Percentiles rank a stretch among this genome's conserved stretches.
phyloP scores from a whole-genome alignment of 768 basidiomycete genomes.

The Xerocomus potaroensis region DNA sequence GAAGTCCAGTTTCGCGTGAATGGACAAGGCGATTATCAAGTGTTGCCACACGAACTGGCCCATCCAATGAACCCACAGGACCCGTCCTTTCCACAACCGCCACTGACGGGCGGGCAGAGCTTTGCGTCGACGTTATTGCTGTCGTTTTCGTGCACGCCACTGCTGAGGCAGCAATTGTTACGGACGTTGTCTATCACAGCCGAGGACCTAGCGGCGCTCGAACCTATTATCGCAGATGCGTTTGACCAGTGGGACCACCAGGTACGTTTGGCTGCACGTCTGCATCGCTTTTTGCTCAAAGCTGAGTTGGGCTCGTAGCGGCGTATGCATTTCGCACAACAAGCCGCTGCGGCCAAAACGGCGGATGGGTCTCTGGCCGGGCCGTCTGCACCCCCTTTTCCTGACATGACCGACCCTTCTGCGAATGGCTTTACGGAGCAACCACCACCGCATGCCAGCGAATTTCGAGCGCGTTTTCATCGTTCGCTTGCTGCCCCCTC shows the following conservation, averaged over 20 bases:
- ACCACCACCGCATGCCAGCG: slow-evolving; percentile 36
- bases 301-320: slow-evolving; percentile 34
- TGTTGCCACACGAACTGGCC: slow-evolving; percentile 34
- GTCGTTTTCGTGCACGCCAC: slow-evolving; percentile 69
- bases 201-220: slow-evolving; percentile 74
- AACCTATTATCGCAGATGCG: slow-evolving; percentile 77
- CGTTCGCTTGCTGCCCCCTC: slow-evolving; percentile 55
- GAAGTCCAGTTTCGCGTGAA: slow-evolving; percentile 62
- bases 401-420: slow-evolving; percentile 31
- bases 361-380: slow-evolving; percentile 28
- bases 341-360: slow-evolving; percentile 30
- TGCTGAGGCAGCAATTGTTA: slow-evolving; percentile 71
- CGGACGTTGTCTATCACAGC: slow-evolving; percentile 70
- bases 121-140: slow-evolving; percentile 77
- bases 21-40: slow-evolving; percentile 38
- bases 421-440: slow-evolving; percentile 27
- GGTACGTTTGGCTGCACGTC: slow-evolving; percentile 37
- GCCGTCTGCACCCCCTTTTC: slow-evolving; percentile 28
- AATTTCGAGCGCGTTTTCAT: slow-evolving; percentile 66
- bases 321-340: slow-evolving; percentile 42
- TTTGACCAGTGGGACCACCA: slow-evolving; percentile 87
- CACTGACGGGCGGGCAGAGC: slow-evolving; percentile 58
- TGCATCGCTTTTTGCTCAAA: background rate
- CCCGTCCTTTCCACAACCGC: slow-evolving; percentile 56
- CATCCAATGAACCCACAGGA: slow-evolving; percentile 43